A percentile compares a stretch with the other conserved stretches of the same genome.
Conservation (phyloP, 208 protist genomes). For the Balamuthia mandrillaris region DNA sequence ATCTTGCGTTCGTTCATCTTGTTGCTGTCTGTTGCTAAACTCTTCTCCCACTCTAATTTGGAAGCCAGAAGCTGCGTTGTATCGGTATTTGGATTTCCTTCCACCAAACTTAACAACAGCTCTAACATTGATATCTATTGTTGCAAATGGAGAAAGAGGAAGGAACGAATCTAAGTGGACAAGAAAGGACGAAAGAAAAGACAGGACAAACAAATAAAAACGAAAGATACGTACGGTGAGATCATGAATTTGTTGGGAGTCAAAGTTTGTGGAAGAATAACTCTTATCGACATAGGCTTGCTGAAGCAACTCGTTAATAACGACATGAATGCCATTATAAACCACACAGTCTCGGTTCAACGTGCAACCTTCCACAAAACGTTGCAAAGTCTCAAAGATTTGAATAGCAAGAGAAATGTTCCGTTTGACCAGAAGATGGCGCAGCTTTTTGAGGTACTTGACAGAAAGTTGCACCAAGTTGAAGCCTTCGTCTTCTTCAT, state of each 20-base stretch:
- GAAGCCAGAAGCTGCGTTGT: neutral
- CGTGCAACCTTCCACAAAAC: constrained; percentile 14
- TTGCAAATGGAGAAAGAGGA: neutral
- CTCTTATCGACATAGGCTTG: neutral
- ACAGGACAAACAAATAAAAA: neutral
- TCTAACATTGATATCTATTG: neutral
- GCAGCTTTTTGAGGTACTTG: constrained; percentile 21
- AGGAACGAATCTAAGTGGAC: neutral
- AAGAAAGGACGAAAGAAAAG: neutral
- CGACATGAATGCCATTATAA: neutral
- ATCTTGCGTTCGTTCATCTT: neutral
- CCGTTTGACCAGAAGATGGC: neutral
- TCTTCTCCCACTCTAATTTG: constrained; percentile 26
- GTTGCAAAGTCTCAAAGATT: constrained; percentile 7
- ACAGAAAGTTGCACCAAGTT: constrained; percentile 5
- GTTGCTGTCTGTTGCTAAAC: neutral
- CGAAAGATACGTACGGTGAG: neutral
- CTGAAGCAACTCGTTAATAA: neutral
- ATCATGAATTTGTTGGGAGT: neutral
- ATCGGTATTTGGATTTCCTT: constrained; percentile 33
- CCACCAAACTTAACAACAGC: constrained; percentile 16
- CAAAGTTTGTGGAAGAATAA: neutral
- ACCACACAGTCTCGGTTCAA: constrained; percentile 21
- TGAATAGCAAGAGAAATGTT: neutral
- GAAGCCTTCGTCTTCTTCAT: neutral